Evolutionary conservation across 768 basidiomycete genomes (phyloP), one percentile per base, ranked within the genome.

Genomic region (Gelatoporia subvermispora): DNA sequence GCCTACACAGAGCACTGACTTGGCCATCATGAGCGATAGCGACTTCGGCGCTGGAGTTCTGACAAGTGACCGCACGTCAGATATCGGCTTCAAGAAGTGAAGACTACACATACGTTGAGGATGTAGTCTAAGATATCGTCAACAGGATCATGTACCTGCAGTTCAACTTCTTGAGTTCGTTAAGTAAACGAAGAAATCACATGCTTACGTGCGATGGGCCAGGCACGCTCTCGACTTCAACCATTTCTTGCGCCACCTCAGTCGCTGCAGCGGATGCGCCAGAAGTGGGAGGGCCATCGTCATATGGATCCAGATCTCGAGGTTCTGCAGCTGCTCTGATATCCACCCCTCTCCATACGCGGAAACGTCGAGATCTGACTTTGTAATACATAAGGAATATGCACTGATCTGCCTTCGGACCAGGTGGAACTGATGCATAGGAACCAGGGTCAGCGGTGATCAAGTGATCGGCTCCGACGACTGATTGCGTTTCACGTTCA

Each of bases 11-110:
- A 3, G 43, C 47, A 17, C 41, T 37, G 8, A 57, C 24, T 15
- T 56, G 51, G 0, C 36, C 28, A 23, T 56, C 55, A 18, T 23
- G 41, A 9, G 49, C 55, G 16, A 56, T 53, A 2, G 55, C 55
- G 8, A 43, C 35, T 2, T 41, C 39, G 17, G 55, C 55, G 1
- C 44, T 35, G 0, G 55, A 56, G 23, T 51, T 13, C 55, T 56
- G 28, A 18, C 5, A 4, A n/a, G 21, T 2, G 2, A 35, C 42
- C 28, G 39, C 21, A 20, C 3, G 39, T 41, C 10, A 23, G 21
- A 18, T 13, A 18, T 5, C 13, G n/a, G 5, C n/a, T 23, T 35
- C 5, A 36, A 15, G 10, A 13, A 10, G 35, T 21, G 28, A n/a
- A 8, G n/a, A 45, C 21, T 17, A 13, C 17, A 22, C 45, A n/a